Base-by-base conservation (phyloP, 2,329 filamentous ascomycete genomes). In the Ophiostoma sp. region DNA sequence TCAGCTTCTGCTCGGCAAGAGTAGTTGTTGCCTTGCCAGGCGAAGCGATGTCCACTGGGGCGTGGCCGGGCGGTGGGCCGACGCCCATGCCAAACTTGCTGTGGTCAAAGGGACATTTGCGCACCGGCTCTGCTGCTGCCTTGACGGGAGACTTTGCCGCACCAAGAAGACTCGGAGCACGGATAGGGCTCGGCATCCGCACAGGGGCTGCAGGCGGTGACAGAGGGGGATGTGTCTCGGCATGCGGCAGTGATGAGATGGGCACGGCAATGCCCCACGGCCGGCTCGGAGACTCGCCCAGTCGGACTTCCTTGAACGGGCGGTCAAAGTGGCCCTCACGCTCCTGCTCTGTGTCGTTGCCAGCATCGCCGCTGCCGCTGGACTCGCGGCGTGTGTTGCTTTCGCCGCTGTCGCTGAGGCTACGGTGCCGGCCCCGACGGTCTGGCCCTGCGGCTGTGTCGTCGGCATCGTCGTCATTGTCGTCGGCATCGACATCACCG, bases 221-320 rank as follows among this genome's bases (percentile, higher is more conserved):
- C 27, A 81, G 76, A 3, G 83, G 83, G 64, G 81, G 79, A 27
- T 76, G 76, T 14, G 76, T 75, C 12, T 76, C 74, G 9, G 77
- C 78, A 41, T 72, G 66, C 11, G 71, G 72, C 60, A 63, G 42
- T 40, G 60, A 41, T n/a, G 78, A 73, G 9, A 60, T 5, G 2
- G 93, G 93, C 0, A 97, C 89, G 5, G 87, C 86, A 66, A 97
- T 96, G 5, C 93, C 93, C 93, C 93, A 97, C 14, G 94, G 94
- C 62, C 94, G 85, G 77, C 91, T 96, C 5, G 94, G 94, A 14
- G 92, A 96, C 78, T 98, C 94, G 60, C 94, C 94, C 36, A 98
- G 88, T n/a, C 94, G 85, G 9, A 98, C 86, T 74, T 97, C 94
- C 75, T 94, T 92, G 66, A 98, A 78, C 0, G 91, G 88, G 62